Conservation (phyloP, 2,329 filamentous ascomycete genomes). For the Sordariomycetes sp. region DNA sequence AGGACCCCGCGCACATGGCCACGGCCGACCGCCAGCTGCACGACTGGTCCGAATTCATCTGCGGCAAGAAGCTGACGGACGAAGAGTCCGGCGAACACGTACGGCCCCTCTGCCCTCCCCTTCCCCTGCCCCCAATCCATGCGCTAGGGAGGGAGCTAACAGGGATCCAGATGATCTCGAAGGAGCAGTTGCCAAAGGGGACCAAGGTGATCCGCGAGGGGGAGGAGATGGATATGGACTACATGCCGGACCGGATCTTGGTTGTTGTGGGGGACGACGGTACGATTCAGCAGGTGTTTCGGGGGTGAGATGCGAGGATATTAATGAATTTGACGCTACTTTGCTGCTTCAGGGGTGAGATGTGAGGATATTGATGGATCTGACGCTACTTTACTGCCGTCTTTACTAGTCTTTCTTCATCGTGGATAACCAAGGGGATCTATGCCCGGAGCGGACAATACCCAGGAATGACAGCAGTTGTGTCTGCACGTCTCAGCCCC, state of each 20-base stretch:
- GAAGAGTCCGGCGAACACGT: background rate
- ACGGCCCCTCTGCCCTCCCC: background rate
- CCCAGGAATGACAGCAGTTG: too few relatives aligned
- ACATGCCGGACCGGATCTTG: background rate
- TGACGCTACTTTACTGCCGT: too few relatives aligned
- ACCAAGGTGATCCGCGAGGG: background rate
- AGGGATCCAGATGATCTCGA: background rate
- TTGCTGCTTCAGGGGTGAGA: too few relatives aligned
- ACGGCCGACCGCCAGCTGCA: background rate
- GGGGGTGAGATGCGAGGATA: background rate
- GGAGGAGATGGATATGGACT: background rate
- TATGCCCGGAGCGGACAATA: too few relatives aligned
- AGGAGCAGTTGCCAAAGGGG: background rate
- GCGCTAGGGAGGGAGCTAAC: background rate
- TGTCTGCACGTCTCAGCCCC: too few relatives aligned
- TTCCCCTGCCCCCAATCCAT: background rate
- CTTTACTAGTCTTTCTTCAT: too few relatives aligned
- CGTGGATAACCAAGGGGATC: too few relatives aligned
- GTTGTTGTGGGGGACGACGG: background rate
- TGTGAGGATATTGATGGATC: too few relatives aligned
- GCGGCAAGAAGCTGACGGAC: background rate
- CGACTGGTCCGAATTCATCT: background rate
- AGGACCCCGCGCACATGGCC: background rate
- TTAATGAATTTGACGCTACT: background rate
- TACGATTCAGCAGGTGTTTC: background rate